These are phyloP conservation scores for Rhytidiadelphus loreus DNA, from an alignment of 225 moss, liverwort and hornwort species.

Conservation along the genomic window DNA sequence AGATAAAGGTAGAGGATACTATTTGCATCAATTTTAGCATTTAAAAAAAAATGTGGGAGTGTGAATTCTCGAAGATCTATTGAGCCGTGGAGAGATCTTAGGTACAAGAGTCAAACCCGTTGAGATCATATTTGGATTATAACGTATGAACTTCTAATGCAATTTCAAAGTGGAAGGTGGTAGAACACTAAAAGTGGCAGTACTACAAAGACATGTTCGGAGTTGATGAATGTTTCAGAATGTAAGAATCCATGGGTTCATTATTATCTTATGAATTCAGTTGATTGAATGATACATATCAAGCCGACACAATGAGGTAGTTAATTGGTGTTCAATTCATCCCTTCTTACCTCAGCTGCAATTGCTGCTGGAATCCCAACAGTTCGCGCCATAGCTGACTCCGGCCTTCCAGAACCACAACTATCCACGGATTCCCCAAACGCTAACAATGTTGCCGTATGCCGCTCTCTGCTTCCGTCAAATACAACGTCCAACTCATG, in stretches of 20 bases:
- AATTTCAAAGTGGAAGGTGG: not conserved
- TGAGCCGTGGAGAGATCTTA: not conserved
- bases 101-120: not conserved
- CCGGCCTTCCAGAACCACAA: constrained; percentile 24
- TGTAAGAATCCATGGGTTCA: not conserved
- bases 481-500: constrained; percentile 69
- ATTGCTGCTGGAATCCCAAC: constrained; percentile 87
- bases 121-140: not conserved
- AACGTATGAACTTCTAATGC: not conserved
- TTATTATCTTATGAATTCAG: not conserved
- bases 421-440: constrained; percentile 46
- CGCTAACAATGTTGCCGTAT: constrained; percentile 71
- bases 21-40: not conserved
- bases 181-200: not conserved
- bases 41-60: not conserved
- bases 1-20: not conserved
- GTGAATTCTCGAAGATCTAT: not conserved
- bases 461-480: constrained; percentile 52
- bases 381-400: constrained; percentile 85
- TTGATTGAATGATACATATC: not conserved
- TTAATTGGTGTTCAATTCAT: not conserved
- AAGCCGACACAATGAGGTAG: not conserved
- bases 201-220: not conserved
- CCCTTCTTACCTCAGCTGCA: constrained; percentile 68
- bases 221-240: not conserved